Percentiles rank a stretch among this genome's conserved stretches.
These are phyloP conservation scores for Rhododendron ovatum DNA, from an alignment of 148 eudicot species.

Conservation along the genomic window DNA sequence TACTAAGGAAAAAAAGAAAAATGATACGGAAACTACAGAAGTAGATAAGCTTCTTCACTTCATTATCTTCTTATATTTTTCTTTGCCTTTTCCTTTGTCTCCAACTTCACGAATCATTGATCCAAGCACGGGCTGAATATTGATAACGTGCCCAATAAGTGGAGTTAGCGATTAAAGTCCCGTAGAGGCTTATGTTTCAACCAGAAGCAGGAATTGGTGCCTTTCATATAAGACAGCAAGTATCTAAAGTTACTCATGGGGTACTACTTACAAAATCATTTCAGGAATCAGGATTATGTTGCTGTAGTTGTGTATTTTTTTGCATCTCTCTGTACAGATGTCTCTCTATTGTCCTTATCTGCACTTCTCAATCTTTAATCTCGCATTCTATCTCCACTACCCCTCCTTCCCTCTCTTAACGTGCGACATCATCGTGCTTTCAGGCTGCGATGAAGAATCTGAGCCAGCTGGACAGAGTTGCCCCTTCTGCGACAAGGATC, in stretches of 20 bases:
- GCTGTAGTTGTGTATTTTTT: neutral
- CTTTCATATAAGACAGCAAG: neutral
- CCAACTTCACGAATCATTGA: neutral
- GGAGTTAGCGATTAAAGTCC: neutral
- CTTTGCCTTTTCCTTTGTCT: neutral
- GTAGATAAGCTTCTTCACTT: too few species aligned
- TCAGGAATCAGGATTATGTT: neutral
- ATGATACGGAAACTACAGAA: neutral
- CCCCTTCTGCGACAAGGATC: slow-evolving; percentile 29
- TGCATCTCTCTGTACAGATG: neutral
- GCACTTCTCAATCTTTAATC: neutral
- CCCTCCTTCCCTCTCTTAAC: neutral
- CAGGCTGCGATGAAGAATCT: slow-evolving; percentile 10
- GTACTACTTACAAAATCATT: neutral
- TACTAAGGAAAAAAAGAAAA: neutral
- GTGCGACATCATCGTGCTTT: neutral
- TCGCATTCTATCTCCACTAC: neutral
- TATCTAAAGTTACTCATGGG: neutral
- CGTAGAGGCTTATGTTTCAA: neutral
- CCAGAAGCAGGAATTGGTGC: neutral
- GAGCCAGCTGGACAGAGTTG: slow-evolving; percentile 16
- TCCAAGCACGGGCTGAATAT: neutral
- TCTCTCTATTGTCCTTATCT: neutral
- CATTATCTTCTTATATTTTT: neutral
- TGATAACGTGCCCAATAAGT: neutral